Evolutionary conservation across 2,329 filamentous ascomycete species (phyloP).

Genomic region (Harringtonia lauricola): DNA sequence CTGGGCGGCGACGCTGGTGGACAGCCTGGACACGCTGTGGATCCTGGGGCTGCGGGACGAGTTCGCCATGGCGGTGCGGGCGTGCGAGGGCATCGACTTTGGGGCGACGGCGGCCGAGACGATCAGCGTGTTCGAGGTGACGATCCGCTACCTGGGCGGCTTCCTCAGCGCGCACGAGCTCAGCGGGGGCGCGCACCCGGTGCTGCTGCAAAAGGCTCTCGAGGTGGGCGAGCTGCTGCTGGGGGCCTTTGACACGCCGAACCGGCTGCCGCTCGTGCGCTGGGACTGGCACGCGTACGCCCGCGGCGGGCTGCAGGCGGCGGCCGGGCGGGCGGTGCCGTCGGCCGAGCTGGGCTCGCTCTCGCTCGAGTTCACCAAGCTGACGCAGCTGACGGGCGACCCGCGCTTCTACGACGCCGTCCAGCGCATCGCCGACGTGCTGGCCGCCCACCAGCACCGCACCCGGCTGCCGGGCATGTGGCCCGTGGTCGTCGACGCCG

Average conservation of each 20-base stretch:
- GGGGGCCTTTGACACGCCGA: constrained; percentile 56
- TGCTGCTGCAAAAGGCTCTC: constrained; percentile 48
- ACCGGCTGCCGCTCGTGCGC: constrained; percentile 50
- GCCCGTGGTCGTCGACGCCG: constrained; percentile 41
- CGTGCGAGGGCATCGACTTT: constrained; percentile 50
- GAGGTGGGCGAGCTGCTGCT: constrained; percentile 56
- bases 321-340: constrained; percentile 23
- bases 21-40: constrained; percentile 60
- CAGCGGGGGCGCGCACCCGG: constrained; percentile 38
- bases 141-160: constrained; percentile 60
- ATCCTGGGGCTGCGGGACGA: constrained; percentile 58
- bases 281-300: constrained; percentile 45
- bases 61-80: constrained; percentile 51
- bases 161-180: constrained; percentile 60
- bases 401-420: constrained; percentile 51
- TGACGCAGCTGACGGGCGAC: constrained; percentile 52
- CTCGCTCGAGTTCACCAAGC: constrained; percentile 49
- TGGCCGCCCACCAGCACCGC: constrained; percentile 40
- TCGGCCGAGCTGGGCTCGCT: constrained; percentile 47
- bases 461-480: constrained; percentile 52
- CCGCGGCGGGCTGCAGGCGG: constrained; percentile 28
- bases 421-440: constrained; percentile 42
- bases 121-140: constrained; percentile 61
- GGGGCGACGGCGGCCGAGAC: constrained; percentile 34
- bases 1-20: constrained; percentile 58